A percentile compares a stretch with the other conserved stretches of the same genome.
Evolutionary conservation across 768 basidiomycete genomes (phyloP).

Genomic region (Lactarius hatsudake): DNA sequence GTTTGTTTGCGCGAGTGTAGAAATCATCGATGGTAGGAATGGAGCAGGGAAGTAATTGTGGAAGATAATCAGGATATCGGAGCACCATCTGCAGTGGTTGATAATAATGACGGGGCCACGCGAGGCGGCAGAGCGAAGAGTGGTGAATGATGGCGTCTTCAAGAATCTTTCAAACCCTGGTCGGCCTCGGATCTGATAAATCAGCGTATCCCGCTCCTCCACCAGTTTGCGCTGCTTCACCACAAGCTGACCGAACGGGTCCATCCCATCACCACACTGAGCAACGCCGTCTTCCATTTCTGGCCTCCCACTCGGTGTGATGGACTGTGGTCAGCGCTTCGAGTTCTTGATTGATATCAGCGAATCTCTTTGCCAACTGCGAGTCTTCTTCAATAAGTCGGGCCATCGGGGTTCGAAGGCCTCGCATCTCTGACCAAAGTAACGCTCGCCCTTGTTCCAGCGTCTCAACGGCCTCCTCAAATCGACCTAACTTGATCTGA

Average conservation of each 20-base stretch:
- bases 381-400: not conserved
- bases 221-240: not conserved
- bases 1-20: no score
- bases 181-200: constrained; percentile 6
- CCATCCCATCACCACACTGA: not conserved
- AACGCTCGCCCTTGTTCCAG: constrained; percentile 8
- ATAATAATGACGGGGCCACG: no score
- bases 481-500: not conserved
- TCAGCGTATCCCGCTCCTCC: not conserved
- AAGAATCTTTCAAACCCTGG: no score
- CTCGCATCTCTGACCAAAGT: constrained; percentile 12
- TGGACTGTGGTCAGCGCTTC: no score
- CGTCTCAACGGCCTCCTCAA: constrained; percentile 12
- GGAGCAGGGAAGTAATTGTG: no score
- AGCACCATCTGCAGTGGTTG: no score
- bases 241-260: not conserved
- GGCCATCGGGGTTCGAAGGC: not conserved
- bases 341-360: not conserved
- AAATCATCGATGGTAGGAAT: no score
- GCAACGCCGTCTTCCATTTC: no score
- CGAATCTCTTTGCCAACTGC: constrained; percentile 1
- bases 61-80: no score
- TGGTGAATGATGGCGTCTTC: no score
- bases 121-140: no score
- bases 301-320: no score